Conservation (phyloP, 2,329 filamentous ascomycete genomes). For the Penicillium palitans region DNA sequence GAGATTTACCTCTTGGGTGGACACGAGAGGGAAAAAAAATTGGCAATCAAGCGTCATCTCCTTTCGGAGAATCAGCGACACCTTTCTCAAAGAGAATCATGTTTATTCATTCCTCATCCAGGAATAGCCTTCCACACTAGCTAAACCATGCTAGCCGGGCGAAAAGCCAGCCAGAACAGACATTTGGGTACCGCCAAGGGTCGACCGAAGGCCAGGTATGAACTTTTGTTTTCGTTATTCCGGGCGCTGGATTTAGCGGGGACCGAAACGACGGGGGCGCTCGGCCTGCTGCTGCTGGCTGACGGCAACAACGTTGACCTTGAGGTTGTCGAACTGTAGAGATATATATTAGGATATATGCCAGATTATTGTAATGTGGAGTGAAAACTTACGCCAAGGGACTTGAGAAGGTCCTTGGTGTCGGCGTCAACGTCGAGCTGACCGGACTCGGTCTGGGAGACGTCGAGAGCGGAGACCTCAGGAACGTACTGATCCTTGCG, state of each 20-base stretch:
- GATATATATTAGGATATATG: conserved; percentile 6
- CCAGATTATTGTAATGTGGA: not conserved
- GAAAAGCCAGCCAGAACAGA: conserved; percentile 31
- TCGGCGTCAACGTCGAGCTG: conserved; percentile 93
- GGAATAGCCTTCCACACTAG: conserved; percentile 30
- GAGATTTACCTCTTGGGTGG: conserved; percentile 11
- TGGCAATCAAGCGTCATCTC: conserved; percentile 95
- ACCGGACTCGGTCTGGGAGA: conserved; percentile 89
- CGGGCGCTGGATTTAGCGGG: conserved; percentile 26
- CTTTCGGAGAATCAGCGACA: conserved; percentile 80
- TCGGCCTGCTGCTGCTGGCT: conserved; percentile 84
- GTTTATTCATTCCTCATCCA: conserved; percentile 43
- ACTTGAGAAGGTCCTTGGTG: conserved; percentile 99
- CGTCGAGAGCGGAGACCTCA: conserved; percentile 97
- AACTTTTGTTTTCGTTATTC: conserved; percentile 28
- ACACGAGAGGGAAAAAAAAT: conserved; percentile 43
- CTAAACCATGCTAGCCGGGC: conserved; percentile 30
- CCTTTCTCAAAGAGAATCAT: conserved; percentile 60
- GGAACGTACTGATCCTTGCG: conserved; percentile 99
- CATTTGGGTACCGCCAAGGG: conserved; percentile 28
- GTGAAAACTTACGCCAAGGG: conserved; percentile 80
- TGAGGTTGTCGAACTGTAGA: conserved; percentile 87
- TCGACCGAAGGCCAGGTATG: conserved; percentile 33
- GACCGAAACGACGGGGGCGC: conserved; percentile 73
- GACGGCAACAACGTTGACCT: conserved; percentile 92